Evolutionary conservation across 2,329 filamentous ascomycete genomes (phyloP), one percentile per base, ranked within the genome.

Genomic region (Periconia macrospinosa): DNA sequence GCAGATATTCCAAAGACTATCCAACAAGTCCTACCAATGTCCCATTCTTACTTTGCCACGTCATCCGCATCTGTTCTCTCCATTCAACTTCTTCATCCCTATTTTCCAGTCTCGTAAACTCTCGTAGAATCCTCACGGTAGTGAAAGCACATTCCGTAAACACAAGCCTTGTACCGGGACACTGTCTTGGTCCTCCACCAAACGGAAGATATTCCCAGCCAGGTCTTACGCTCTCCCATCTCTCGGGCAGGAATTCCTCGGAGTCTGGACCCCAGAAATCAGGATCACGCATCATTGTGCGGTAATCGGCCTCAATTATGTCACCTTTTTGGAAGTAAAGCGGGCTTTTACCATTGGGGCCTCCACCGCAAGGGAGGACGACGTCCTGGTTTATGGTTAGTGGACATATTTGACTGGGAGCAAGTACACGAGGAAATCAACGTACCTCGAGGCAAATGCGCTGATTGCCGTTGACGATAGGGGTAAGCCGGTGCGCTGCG

Each of bases 191-290:
- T 1, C 58, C 60, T 15, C 60, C 60, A 10, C 50, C 50, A 45
- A 63, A 63, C 1, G 60, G 60, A 1, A 45, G 50, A 35, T 59
- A 59, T 14, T 59, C 53, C 60, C 60, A 63, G 1, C 41, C 42
- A 13, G 55, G 55, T 1, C 54, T 46, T 1, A 50, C 20, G 15
- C 1, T 6, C 10, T 59, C 56, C 61, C 61, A 65, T 1, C 61
- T 52, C 35, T 65, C 60, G 15, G 58, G 61, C 6, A 30, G 30
- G 44, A 62, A 65, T 0, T 27, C 10, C 8, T 63, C 53, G 2
- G 50, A 56, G 49, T 65, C 60, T n/a, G 30, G 14, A 6, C 60
- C 61, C 53, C 52, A 65, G 23, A 58, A 56, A 15, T 7, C 30
- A n/a, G 47, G 18, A 17, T 54, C 54, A 2, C 61, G 50, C 6